A percentile compares a stretch with the other conserved stretches of the same genome.
phyloP scores from a whole-genome alignment of 257 asterid species.

The Prunella vulgaris region DNA sequence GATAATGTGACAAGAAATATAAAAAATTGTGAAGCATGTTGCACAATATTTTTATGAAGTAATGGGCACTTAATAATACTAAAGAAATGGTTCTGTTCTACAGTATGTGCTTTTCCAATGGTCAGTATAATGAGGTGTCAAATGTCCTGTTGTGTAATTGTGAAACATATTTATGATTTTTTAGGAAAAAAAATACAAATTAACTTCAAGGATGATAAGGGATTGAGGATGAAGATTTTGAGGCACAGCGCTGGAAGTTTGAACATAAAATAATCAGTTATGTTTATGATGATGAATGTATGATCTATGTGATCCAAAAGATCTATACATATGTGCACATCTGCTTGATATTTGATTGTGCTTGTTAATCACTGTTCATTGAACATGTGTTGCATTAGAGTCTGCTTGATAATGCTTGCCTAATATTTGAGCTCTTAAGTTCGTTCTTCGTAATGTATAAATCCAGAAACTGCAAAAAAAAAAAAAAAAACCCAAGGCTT shows the following conservation, averaged over 20 bases:
- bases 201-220: neutral
- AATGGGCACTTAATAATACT: too few relatives aligned
- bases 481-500: constrained; percentile 66
- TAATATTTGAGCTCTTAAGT: constrained; percentile 8
- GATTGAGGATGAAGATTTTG: neutral
- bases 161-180: too few relatives aligned
- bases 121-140: too few relatives aligned
- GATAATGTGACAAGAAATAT: too few relatives aligned
- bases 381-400: neutral
- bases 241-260: neutral
- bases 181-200: too few relatives aligned
- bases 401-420: neutral
- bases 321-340: neutral
- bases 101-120: too few relatives aligned
- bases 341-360: neutral
- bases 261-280: neutral
- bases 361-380: neutral
- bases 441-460: constrained; percentile 6
- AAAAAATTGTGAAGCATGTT: too few relatives aligned
- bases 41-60: too few relatives aligned
- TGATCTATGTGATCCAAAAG: too few relatives aligned
- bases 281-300: neutral
- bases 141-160: too few relatives aligned
- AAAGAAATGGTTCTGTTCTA: too few relatives aligned
- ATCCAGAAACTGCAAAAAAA: constrained; percentile 49